Evolutionary conservation across 129 eudicot genomes (phyloP), one percentile per base, ranked within the genome.

Genomic region (Pseudognaphalium luteoalbum): DNA sequence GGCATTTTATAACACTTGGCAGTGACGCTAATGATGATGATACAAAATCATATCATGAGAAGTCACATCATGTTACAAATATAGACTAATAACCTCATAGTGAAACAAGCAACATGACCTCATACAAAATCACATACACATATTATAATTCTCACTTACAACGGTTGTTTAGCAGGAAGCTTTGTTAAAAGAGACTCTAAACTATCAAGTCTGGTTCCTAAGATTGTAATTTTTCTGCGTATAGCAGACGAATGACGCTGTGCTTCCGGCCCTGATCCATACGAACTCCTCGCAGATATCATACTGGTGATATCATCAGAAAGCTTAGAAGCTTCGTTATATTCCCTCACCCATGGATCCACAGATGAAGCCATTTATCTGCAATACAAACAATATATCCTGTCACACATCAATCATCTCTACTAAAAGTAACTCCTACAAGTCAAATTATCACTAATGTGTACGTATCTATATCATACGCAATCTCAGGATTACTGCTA

Each of bases 121-220:
- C 68, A 37, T 37, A 59, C 56, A 34, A 6, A 44, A 59, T n/a
- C 3, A 35, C 32, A 56, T 12, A 56, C 33, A 35, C 16, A 37
- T 16, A 44, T 7, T 47, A 20, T 63, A 52, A 64, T 37, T 47
- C 9, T 1, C 85, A 84, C 75, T 62, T 81, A 84, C 83, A 79
- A 39, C 0, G 78, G 83, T 71, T 86, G 93, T 76, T 81, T 88
- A 41, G 85, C 85, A 66, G 93, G 97, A 76, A 82, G 83, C 83
- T 88, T 88, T 51, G 93, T 76, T 28, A 84, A 65, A 76, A 82
- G 83, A 78, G 91, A 66, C 66, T 86, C 87, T 62, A 88, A 75
- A 81, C 91, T 86, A 68, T 90, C 96, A 61, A 90, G 91, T 78
- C 91, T 88, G 61, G 93, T 88, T 54, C 93, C 89, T 74, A 91